phyloP scores from a whole-genome alignment of 2,329 filamentous ascomycete species.

The Xenosphaeropsis pyriputrescens region DNA sequence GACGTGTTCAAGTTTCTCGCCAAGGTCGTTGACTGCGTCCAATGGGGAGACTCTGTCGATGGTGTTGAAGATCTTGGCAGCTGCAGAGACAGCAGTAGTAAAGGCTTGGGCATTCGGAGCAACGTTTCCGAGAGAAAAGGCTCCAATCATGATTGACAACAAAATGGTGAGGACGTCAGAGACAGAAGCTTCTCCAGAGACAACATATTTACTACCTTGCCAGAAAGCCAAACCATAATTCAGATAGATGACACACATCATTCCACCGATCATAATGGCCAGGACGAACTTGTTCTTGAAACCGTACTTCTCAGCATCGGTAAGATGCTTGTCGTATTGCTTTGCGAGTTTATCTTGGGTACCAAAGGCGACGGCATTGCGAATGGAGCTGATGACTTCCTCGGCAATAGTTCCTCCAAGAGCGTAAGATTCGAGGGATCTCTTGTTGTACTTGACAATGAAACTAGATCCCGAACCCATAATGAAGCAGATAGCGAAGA shows the following conservation, averaged over 20 bases:
- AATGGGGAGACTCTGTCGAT: constrained; percentile 81
- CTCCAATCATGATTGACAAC: constrained; percentile 84
- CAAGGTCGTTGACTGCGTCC: constrained; percentile 57
- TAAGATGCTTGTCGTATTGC: constrained; percentile 68
- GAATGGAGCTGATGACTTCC: constrained; percentile 85
- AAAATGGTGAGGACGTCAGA: constrained; percentile 70
- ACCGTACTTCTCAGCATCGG: constrained; percentile 60
- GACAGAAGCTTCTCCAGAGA: constrained; percentile 49
- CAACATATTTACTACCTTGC: constrained; percentile 66
- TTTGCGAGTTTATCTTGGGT: constrained; percentile 84
- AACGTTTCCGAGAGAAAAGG: constrained; percentile 80
- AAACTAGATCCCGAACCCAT: constrained; percentile 63
- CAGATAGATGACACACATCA: constrained; percentile 75
- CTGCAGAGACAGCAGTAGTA: constrained; percentile 67
- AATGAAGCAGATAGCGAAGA: constrained; percentile 63
- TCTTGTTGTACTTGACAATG: constrained; percentile 70
- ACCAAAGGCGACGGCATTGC: constrained; percentile 84
- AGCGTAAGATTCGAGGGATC: constrained; percentile 66
- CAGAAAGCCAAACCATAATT: constrained; percentile 85
- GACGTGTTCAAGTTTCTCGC: constrained; percentile 58
- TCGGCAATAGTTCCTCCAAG: constrained; percentile 79
- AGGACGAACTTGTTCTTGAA: constrained; percentile 60
- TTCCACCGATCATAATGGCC: constrained; percentile 64
- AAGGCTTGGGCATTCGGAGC: constrained; percentile 80
- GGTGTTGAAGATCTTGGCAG: constrained; percentile 82